Conservation (phyloP, 805 yeast species). For the Yamadazyma nakazawae region DNA sequence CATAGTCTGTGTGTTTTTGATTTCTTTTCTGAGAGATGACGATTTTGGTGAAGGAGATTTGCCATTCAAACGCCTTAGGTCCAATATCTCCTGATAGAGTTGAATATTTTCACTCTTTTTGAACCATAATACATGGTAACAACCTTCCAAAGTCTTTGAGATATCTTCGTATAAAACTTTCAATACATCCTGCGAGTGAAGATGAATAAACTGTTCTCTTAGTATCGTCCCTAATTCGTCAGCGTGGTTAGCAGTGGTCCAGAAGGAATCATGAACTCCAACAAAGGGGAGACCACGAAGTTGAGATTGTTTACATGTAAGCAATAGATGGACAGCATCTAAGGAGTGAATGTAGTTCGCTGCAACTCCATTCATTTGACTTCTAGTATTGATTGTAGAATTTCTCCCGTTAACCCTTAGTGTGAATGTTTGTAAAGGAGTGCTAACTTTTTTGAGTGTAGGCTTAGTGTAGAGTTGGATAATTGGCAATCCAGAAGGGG, state of each 20-base stretch:
- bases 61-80: background rate
- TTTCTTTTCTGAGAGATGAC: background rate
- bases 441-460: slow-evolving; percentile 11
- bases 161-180: slow-evolving; percentile 26
- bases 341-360: slow-evolving; percentile 44
- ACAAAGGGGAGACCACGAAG: slow-evolving; percentile 25
- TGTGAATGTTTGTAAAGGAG: slow-evolving; percentile 21
- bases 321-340: slow-evolving; percentile 37
- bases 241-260: slow-evolving; percentile 39
- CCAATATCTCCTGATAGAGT: background rate
- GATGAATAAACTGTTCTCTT: slow-evolving; percentile 33
- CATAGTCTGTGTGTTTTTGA: background rate
- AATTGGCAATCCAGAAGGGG: slow-evolving; percentile 40
- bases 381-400: slow-evolving; percentile 9
- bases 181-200: slow-evolving; percentile 28
- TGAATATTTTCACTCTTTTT: slow-evolving; percentile 14
- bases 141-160: slow-evolving; percentile 17
- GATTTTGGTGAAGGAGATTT: background rate
- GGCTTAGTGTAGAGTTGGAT: slow-evolving; percentile 31
- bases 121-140: slow-evolving; percentile 35
- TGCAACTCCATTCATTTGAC: slow-evolving; percentile 37
- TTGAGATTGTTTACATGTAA: slow-evolving; percentile 30
- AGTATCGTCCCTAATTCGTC: slow-evolving; percentile 22
- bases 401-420: background rate
- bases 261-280: slow-evolving; percentile 43